phyloP scores from a whole-genome alignment of 371 early-diverging fungal genomes.

The Circinella minor region DNA sequence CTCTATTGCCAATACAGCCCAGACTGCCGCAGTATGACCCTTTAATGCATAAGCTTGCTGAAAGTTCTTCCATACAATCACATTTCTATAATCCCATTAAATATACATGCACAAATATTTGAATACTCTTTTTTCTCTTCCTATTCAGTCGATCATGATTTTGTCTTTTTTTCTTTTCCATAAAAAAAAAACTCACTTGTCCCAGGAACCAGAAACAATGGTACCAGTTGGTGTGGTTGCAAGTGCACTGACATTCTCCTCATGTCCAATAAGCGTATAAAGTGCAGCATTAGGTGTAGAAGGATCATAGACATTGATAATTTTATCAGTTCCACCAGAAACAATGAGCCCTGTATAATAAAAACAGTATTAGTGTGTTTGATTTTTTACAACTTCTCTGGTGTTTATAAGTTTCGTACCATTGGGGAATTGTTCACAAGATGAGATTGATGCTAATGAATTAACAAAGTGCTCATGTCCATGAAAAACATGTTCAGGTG shows the following conservation, averaged over 20 bases:
- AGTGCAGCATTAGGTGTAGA: conserved; percentile 60
- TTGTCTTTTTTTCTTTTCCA: not conserved
- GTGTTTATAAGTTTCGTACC: conserved; percentile 47
- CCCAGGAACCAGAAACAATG: conserved; percentile 96
- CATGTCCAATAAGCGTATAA: conserved; percentile 81
- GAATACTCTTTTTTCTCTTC: too few species aligned
- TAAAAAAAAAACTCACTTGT: conserved; percentile 69
- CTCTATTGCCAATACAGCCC: conserved; percentile 84
- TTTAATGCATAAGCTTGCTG: conserved; percentile 67
- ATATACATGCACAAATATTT: not conserved
- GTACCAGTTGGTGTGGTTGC: conserved; percentile 66
- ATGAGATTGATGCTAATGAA: conserved; percentile 69
- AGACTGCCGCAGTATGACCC: conserved; percentile 91
- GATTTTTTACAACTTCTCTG: too few species aligned
- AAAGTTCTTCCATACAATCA: conserved; percentile 84
- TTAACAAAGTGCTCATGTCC: conserved; percentile 88
- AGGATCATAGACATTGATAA: conserved; percentile 82
- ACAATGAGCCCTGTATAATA: conserved; percentile 71
- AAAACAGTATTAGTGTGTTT: not conserved
- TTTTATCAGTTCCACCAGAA: conserved; percentile 85
- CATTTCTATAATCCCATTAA: conserved; percentile 21
- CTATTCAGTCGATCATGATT: too few species aligned
- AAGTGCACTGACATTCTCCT: conserved; percentile 87
- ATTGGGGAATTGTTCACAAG: conserved; percentile 60
- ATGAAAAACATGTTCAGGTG: conserved; percentile 53